Evolutionary conservation across 106 monocot species (phyloP).

Genomic region (Xerophyta viscosa): DNA sequence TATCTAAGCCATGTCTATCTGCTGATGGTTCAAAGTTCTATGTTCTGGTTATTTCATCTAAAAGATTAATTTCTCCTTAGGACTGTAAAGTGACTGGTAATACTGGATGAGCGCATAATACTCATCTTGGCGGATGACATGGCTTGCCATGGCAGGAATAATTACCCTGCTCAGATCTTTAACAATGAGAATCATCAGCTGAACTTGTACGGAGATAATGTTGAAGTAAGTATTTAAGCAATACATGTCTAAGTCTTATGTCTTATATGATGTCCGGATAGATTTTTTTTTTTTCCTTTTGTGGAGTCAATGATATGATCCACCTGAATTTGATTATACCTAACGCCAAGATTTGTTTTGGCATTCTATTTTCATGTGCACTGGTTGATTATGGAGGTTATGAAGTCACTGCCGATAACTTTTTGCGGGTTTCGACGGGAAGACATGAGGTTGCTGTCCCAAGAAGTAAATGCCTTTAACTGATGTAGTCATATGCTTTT

Average conservation of each 20-base stretch:
- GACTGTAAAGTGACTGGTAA: constrained; percentile 92
- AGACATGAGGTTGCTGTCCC: constrained; percentile 92
- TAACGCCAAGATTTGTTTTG: not conserved
- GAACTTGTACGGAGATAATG: constrained; percentile 97
- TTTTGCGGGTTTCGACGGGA: constrained; percentile 87
- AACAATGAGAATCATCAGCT: constrained; percentile 99
- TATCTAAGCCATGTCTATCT: not conserved
- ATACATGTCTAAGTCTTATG: not conserved
- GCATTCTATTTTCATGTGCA: not conserved
- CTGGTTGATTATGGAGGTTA: constrained; percentile 98
- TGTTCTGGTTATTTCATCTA: not conserved
- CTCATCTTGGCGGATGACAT: constrained; percentile 99
- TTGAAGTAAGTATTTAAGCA: constrained; percentile 64
- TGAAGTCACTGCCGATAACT: constrained; percentile 97
- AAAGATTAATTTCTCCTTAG: constrained; percentile 20
- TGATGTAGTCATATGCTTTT: constrained; percentile 94
- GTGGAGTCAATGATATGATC: not conserved
- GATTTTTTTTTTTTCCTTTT: not conserved
- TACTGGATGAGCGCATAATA: constrained; percentile 97
- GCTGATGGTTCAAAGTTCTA: not conserved
- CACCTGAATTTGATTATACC: not conserved
- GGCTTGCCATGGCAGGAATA: constrained; percentile 96
- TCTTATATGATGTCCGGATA: too few relatives aligned
- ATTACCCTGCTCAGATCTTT: constrained; percentile 93
- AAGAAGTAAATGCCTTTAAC: constrained; percentile 86